Conservation (phyloP, 352 stramenopile species). For the Globisporangium sylvaticum region DNA sequence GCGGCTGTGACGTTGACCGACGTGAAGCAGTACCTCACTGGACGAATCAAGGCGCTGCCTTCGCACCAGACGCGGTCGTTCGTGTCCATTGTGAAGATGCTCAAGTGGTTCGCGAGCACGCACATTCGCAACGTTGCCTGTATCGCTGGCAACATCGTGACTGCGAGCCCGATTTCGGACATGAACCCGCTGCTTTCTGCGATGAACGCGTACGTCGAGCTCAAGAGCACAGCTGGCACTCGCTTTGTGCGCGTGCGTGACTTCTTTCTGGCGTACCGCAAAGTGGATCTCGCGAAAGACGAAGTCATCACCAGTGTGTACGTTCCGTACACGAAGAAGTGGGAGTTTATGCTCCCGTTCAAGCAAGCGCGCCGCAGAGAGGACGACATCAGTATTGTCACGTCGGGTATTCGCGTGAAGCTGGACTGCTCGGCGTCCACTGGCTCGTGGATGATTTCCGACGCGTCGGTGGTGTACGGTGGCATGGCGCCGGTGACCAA, state of each 20-base stretch:
- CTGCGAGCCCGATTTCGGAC: slow-evolving; percentile 95
- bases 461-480: slow-evolving; percentile 57
- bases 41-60: slow-evolving; percentile 29
- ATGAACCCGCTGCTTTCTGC: slow-evolving; percentile 95
- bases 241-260: slow-evolving; percentile 76
- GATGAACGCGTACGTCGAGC: slow-evolving; percentile 75
- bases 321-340: slow-evolving; percentile 80
- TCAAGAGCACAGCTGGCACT: slow-evolving; percentile 31
- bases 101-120: slow-evolving; percentile 96
- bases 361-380: slow-evolving; percentile 94
- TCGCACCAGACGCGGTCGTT: slow-evolving; percentile 48
- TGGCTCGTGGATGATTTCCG: slow-evolving; percentile 71
- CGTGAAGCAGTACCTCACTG: slow-evolving; percentile 59
- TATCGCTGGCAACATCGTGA: slow-evolving; percentile 96
- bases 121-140: slow-evolving; percentile 97
- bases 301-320: slow-evolving; percentile 93
- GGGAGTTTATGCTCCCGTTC: slow-evolving; percentile 94
- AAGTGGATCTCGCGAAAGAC: slow-evolving; percentile 81
- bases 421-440: slow-evolving; percentile 57
- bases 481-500: slow-evolving; percentile 76
- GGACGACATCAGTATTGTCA: slow-evolving; percentile 98
- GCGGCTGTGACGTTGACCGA: slow-evolving; percentile 72
- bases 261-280: slow-evolving; percentile 95
- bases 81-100: slow-evolving; percentile 79
- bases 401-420: slow-evolving; percentile 87